Base-by-base conservation (phyloP, 495 filamentous ascomycete genomes). In the Entonaema liquescens region DNA sequence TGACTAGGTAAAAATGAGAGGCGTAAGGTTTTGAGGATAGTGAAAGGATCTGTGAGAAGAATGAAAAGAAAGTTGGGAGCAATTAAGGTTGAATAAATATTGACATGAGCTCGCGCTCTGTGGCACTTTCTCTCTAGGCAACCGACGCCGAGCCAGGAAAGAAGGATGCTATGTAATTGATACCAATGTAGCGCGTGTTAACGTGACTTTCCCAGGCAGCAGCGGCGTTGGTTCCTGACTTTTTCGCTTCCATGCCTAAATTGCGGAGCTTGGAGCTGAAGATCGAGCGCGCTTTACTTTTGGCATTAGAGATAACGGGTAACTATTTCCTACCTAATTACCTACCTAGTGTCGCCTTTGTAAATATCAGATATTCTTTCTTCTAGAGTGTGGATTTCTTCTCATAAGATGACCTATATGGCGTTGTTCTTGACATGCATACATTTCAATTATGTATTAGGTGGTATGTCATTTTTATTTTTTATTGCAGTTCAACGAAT, bases 151-250 rank as follows among this genome's bases (percentile, higher is more conserved):
- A 58, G 36, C 0, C 26, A 35, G 40, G 40, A 49, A 38, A 19
- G 40, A 56, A 5, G n/a, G 50, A 57, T n/a, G 29, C n/a, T n/a
- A n/a, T n/a, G 13, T 26, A 50, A 35, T 68, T 40, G 35, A 53
- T 40, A 31, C 66, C 66, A 69, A 50, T 21, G 5, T 25, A 33
- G 44, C 60, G 67, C 60, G 67, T 33, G 47, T 23, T 33, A 69
- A 59, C 60, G 67, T 69, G 67, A 64, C 67, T 59, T 56, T 5
- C 23, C 49, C 57, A 62, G 66, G 59, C 66, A 68, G 49, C 67
- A 64, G 52, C 28, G 47, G 38, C 26, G 26, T 28, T 57, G 13
- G 15, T 49, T 56, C 35, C 19, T n/a, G 13, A 31, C 31, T 42
- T 54, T 67, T 9, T 8, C 17, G 13, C 23, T 19, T 33, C 31